phyloP scores from a whole-genome alignment of 2,329 filamentous ascomycete genomes.

The Colletotrichum spinosum region DNA sequence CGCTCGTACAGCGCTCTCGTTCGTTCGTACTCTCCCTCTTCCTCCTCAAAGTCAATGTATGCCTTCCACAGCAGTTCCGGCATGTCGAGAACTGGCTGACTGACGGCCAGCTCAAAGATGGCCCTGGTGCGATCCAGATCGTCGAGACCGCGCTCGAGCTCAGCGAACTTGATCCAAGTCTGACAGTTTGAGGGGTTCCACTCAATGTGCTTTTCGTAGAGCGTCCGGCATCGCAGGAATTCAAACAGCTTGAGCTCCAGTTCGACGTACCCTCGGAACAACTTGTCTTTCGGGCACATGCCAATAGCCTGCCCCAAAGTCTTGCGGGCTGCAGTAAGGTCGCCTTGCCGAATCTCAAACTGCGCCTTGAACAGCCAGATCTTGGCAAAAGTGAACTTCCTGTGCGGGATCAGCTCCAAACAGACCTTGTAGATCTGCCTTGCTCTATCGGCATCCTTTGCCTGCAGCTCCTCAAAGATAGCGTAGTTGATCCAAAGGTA shows the following conservation, averaged over 20 bases:
- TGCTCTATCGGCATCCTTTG: constrained; percentile 81
- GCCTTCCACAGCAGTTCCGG: constrained; percentile 97
- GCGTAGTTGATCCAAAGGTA: constrained; percentile 99
- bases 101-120: constrained; percentile 91
- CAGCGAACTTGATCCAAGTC: constrained; percentile 96
- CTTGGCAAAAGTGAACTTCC: constrained; percentile 97
- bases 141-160: constrained; percentile 90
- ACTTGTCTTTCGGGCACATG: constrained; percentile 94
- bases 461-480: constrained; percentile 91
- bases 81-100: constrained; percentile 90
- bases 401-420: constrained; percentile 89
- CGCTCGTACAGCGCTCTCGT: constrained; percentile 89
- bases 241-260: constrained; percentile 95
- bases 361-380: constrained; percentile 94
- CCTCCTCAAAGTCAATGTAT: constrained; percentile 98
- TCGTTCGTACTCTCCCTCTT: constrained; percentile 89
- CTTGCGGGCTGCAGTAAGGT: constrained; percentile 85
- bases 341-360: constrained; percentile 89
- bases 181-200: constrained; percentile 92
- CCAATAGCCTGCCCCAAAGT: constrained; percentile 90
- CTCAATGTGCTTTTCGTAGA: constrained; percentile 94
- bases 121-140: constrained; percentile 88
- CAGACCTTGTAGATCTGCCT: constrained; percentile 93
- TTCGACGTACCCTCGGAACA: constrained; percentile 94
- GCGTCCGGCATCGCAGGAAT: constrained; percentile 87